Evolutionary conservation across 2,329 filamentous ascomycete species (phyloP), one percentile per base, ranked within the genome.

Genomic region (Beauveria varroae): DNA sequence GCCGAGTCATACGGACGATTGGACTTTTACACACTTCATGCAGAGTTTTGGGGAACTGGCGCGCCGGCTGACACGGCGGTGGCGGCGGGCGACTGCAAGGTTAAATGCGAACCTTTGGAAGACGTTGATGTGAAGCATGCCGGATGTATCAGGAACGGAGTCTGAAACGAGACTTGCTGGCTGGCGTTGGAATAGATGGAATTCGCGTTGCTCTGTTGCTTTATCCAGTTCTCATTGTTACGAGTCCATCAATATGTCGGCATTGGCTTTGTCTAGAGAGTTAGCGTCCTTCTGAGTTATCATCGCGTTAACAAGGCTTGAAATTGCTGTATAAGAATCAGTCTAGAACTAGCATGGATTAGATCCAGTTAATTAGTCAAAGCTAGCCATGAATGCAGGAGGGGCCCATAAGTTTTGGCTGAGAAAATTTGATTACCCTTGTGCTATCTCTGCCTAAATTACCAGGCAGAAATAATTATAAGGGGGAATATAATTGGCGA

Each of bases 21-120:
- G 14, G 41, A 57, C 6, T 40, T 57, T 20, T 12, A 40, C 9
- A 7, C 16, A n/a, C 46, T 62, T 9, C 26, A n/a, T 8, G 14
- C 12, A 1, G 52, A 62, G 30, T 62, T 62, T 57, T 62, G 47
- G 60, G 60, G 60, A n/a, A 37, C 28, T 5, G 28, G 12, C 16
- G 30, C 41, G 50, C 2, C 20, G 3, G 50, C 6, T 6, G n/a
- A 20, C 9, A 22, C 6, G 4, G 18, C 6, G 7, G 20, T 7
- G 3, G 7, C n/a, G 10, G 16, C 18, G 14, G 37, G 14, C n/a
- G n/a, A 52, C 3, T 22, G 9, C 26, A 46, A 52, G n/a, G 12
- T 26, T 5, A 34, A 52, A 30, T 52, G 47, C 14, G 57, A 59
- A 4, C 5, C 26, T 2, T 2, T 14, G 34, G 20, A 26, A 28